phyloP scores from a whole-genome alignment of 176 grass and related monocot species.

The Oryza nivara region DNA sequence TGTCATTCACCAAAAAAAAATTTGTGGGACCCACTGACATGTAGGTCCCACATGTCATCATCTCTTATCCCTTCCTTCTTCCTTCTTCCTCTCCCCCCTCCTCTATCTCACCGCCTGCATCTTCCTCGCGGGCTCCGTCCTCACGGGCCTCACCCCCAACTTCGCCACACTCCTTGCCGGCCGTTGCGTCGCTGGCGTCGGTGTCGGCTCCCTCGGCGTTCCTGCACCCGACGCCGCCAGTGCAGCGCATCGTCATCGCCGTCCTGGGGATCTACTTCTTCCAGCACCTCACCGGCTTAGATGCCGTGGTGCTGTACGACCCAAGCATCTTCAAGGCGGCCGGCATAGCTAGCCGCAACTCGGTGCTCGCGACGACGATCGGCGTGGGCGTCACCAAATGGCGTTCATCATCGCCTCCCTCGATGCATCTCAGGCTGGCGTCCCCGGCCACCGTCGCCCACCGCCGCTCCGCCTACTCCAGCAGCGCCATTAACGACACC shows the following conservation, averaged over 20 bases:
- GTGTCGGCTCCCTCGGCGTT: slow-evolving; percentile 50
- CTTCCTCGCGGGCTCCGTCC: slow-evolving; percentile 44
- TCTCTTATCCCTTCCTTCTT: too few species aligned
- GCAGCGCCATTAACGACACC: too few species aligned
- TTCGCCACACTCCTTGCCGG: slow-evolving; percentile 42
- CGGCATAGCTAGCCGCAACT: slow-evolving; percentile 38
- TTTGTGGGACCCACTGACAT: too few species aligned
- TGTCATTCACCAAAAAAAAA: too few species aligned
- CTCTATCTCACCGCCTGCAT: slow-evolving; percentile 32
- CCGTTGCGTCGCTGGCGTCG: slow-evolving; percentile 32
- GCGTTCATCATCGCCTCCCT: slow-evolving; percentile 31
- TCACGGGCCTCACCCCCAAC: slow-evolving; percentile 48
- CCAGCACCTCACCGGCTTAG: slow-evolving; percentile 51
- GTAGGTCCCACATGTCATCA: too few species aligned
- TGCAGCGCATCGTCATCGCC: slow-evolving; percentile 36
- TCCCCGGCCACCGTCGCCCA: too few species aligned
- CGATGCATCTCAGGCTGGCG: too few species aligned
- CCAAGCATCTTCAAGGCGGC: slow-evolving; percentile 58
- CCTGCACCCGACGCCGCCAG: slow-evolving; percentile 39
- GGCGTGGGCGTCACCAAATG: slow-evolving; percentile 54
- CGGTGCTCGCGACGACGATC: slow-evolving; percentile 49
- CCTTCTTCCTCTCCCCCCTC: too few species aligned
- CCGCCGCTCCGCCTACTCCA: too few species aligned
- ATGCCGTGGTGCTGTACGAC: slow-evolving; percentile 63
- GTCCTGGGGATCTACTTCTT: slow-evolving; percentile 56